phyloP scores from a whole-genome alignment of 2,329 filamentous ascomycete genomes.

The Stagonosporopsis rhizophila region DNA sequence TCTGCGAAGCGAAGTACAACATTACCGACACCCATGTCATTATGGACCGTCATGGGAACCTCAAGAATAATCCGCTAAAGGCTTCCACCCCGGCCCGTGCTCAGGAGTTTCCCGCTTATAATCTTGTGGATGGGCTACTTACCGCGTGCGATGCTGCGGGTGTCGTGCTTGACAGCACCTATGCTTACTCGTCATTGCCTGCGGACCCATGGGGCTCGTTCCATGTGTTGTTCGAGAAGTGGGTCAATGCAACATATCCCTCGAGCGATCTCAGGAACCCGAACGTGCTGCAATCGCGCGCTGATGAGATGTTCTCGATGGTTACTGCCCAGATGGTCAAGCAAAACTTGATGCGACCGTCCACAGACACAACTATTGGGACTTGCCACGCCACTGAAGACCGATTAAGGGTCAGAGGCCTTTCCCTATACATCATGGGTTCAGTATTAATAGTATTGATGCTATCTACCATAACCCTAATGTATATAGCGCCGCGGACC shows the following conservation, averaged over 20 bases:
- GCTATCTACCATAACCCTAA: neutral
- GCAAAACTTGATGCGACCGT: slow-evolving; percentile 1
- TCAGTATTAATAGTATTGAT: neutral
- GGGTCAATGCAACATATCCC: neutral
- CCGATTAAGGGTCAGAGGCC: neutral
- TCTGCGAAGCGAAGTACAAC: slow-evolving; percentile 2
- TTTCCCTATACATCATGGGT: neutral
- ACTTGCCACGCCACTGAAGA: neutral
- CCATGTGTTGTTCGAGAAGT: neutral
- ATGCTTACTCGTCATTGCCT: neutral
- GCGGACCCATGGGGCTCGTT: neutral
- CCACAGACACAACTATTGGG: neutral
- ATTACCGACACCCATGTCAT: neutral
- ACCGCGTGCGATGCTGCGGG: neutral
- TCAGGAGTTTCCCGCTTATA: neutral
- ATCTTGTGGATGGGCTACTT: neutral
- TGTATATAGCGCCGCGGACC: neutral
- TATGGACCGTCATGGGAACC: neutral
- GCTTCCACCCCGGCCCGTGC: neutral
- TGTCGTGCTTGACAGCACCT: neutral
- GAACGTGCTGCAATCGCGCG: neutral
- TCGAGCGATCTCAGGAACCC: neutral
- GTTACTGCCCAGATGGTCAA: slow-evolving; percentile 1
- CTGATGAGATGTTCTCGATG: slow-evolving; percentile 2
- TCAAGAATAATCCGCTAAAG: neutral